These are phyloP conservation scores for Russula dissimulans DNA, from an alignment of 768 basidiomycete genomes.

Conservation along the genomic window DNA sequence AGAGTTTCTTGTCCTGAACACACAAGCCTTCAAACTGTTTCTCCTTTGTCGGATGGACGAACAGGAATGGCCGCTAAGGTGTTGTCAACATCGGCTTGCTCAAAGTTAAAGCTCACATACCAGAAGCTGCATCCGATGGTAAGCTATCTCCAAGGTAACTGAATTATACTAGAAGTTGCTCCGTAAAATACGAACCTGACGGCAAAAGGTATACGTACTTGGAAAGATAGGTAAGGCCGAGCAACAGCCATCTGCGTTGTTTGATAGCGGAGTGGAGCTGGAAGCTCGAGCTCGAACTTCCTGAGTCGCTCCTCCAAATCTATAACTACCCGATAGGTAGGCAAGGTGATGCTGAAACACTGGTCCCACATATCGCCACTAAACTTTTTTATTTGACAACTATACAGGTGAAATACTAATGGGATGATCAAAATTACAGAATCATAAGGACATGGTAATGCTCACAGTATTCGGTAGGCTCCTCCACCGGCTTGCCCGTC, in stretches of 20 bases:
- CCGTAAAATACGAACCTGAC: background rate
- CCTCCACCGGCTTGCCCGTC: slow-evolving; percentile 17
- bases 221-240: slow-evolving; percentile 17
- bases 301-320: slow-evolving; percentile 20
- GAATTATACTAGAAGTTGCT: slow-evolving; percentile 10
- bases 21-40: slow-evolving; percentile 2
- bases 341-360: slow-evolving; percentile 20
- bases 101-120: slow-evolving; percentile 1
- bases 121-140: slow-evolving; percentile 12
- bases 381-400: slow-evolving; percentile 9
- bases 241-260: slow-evolving; percentile 15
- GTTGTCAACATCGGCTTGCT: background rate
- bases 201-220: slow-evolving; percentile 5
- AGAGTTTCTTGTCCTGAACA: slow-evolving; percentile 11
- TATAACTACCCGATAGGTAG: slow-evolving; percentile 19
- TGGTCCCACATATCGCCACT: slow-evolving; percentile 20
- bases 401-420: slow-evolving; percentile 17
- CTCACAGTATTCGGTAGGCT: slow-evolving; percentile 20
- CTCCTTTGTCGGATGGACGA: slow-evolving; percentile 16
- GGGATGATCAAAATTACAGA: background rate
- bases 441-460: background rate
- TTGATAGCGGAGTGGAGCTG: slow-evolving; percentile 15
- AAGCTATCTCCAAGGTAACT: slow-evolving; percentile 8
- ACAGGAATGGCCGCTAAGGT: slow-evolving; percentile 17
- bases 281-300: slow-evolving; percentile 21